Conservation (phyloP, 306 rosid genomes). For the Quercus rubra region DNA sequence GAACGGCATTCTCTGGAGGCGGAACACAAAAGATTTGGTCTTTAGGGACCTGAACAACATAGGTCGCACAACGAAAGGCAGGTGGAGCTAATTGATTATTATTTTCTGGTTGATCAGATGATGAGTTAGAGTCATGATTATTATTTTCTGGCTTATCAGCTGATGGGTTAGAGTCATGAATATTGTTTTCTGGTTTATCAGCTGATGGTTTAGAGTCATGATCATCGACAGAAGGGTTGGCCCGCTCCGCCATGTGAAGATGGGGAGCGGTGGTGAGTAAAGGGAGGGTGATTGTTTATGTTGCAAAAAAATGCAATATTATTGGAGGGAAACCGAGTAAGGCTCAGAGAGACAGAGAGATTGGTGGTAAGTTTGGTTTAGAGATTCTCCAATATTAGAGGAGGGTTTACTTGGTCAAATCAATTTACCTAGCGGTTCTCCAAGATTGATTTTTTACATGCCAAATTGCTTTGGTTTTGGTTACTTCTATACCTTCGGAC, state of each 20-base stretch:
- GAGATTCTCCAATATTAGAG: constrained; percentile 7
- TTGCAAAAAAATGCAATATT: background rate
- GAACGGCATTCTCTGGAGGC: constrained; percentile 37
- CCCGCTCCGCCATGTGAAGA: constrained; percentile 77
- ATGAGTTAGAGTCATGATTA: background rate
- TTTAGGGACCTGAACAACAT: constrained; percentile 62
- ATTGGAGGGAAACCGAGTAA: background rate
- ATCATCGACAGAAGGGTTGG: background rate
- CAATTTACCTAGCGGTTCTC: background rate
- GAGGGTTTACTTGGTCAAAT: constrained; percentile 28
- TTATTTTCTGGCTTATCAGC: too few species aligned
- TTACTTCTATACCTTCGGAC: too few species aligned
- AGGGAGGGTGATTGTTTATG: constrained; percentile 5
- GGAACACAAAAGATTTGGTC: constrained; percentile 71
- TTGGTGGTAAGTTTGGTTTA: background rate
- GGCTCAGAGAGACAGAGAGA: constrained; percentile 13
- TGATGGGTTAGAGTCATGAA: too few species aligned
- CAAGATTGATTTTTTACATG: background rate
- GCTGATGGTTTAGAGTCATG: background rate
- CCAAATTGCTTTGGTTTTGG: too few species aligned
- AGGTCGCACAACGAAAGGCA: constrained; percentile 27
- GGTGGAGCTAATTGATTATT: background rate
- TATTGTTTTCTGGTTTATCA: too few species aligned
- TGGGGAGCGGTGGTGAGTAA: constrained; percentile 43
- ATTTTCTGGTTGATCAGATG: background rate